Evolutionary conservation across 129 eudicot species (phyloP), one percentile per base, ranked within the genome.

Genomic region (Kitagawia praeruptora): DNA sequence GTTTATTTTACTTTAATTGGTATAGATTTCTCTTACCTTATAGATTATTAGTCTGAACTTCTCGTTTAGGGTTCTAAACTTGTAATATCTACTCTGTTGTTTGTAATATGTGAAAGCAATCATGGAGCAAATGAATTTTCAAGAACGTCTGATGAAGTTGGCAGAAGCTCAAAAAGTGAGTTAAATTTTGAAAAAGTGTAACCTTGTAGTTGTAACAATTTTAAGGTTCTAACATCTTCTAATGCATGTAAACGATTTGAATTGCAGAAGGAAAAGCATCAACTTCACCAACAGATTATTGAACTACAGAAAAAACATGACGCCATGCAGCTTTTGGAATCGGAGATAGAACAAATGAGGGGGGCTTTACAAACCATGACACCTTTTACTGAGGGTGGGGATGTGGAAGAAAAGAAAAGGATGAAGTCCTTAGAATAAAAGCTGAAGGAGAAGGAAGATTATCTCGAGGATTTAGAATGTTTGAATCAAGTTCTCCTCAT

Each of bases 221-320:
- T 53, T 34, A 71, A 53, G 49, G 49, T 11, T 11, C 49, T 46
- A 46, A 46, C 42, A 73, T 72, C 44, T 72, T 72, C 31, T 40
- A 12, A 23, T 40, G 37, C 53, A 39, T 54, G 56, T 61, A 7
- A 34, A 21, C 69, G 67, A 37, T 75, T 74, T 28, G 48, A 46
- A 14, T 81, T 79, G 49, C 83, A 94, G 98, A 94, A 87, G 82
- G 81, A 89, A 82, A 89, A 84, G 78, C 89, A 91, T 72, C 64
- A 84, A 64, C 92, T 91, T 75, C 85, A 84, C 54, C 85, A 82
- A 45, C 82, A 48, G 61, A 81, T 84, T 48, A 85, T 91, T 4
- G 84, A 87, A 53, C 87, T 91, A 63, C 86, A 91, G 48, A 87
- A 79, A 74, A 66, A 87, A 76, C 86, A 89, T 34, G 90, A 89